Evolutionary conservation across 805 yeast genomes (phyloP), one percentile per base, ranked within the genome.

Genomic region (Huiozyma sinensis): DNA sequence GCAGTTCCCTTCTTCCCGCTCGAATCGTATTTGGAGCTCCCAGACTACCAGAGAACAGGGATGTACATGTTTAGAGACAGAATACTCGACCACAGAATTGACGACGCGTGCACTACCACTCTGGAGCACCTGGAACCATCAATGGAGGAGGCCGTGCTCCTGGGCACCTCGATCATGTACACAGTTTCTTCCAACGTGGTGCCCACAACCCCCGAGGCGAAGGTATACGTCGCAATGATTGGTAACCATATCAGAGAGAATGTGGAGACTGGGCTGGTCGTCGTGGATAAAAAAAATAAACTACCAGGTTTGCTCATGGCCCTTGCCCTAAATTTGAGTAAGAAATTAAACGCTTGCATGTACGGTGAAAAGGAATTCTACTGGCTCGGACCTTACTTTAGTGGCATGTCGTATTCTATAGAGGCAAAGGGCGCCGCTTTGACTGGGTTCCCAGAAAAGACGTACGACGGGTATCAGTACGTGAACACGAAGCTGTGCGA

Each of bases 1-100:
- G 61, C 73, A 0, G 72, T 75, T 2, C 61, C 72, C 1, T 55
- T 72, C 34, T 58, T 67, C 1, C 71, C 73, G 44, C 47, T 64
- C 1, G 65, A 68, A 2, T 55, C 60, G 1, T 57, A 53, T 10
- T 57, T 66, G 32, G 38, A 47, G 3, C 39, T 28, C 7, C 24
- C 28, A 12, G 53, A 48, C 29, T 55, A 55, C 36, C 31, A 34
- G 64, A 50, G 43, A 48, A 27, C 49, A 28, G 53, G 53, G 11
- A 11, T 34, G 9, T 34, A 10, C 12, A n/a, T 12, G 17, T 34
- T 34, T 12, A 34, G 37, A 12, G 37, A 34, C 27, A 34, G 37
- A 34, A 8, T 7, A 12, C 27, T 34, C 17, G 9, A 8, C 11
- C 9, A n/a, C 9, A 12, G 17, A n/a, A 12, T 13, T 5, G 12